phyloP scores from a whole-genome alignment of 164 flowering plant species.

The Buxus sempervirens region DNA sequence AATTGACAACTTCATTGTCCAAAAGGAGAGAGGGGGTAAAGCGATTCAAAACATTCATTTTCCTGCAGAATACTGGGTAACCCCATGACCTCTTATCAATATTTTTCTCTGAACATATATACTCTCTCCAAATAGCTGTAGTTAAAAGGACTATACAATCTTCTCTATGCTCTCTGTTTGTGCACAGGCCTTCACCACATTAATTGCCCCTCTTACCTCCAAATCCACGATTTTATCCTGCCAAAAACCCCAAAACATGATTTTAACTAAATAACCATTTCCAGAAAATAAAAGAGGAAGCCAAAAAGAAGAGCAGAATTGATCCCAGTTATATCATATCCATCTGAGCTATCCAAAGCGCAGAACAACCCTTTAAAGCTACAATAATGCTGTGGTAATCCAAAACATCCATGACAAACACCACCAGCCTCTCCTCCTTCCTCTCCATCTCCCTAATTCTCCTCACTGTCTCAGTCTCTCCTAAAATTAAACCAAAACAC shows the following conservation, averaged over 20 bases:
- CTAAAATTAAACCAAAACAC: conserved; percentile 27
- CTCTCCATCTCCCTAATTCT: conserved; percentile 40
- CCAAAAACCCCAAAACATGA: neutral
- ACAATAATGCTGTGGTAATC: conserved; percentile 58
- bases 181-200: conserved; percentile 76
- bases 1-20: neutral
- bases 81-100: conserved; percentile 73
- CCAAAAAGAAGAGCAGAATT: neutral
- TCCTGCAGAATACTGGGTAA: conserved; percentile 52
- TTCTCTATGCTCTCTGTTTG: conserved; percentile 48
- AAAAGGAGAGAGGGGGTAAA: too few relatives aligned
- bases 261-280: neutral
- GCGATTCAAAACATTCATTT: conserved; percentile 46
- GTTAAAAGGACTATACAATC: conserved; percentile 58
- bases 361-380: conserved; percentile 52
- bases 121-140: conserved; percentile 64
- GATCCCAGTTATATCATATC: conserved; percentile 45
- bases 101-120: conserved; percentile 33
- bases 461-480: conserved; percentile 36
- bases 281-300: neutral
- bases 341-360: conserved; percentile 45
- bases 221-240: conserved; percentile 52
- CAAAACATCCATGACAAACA: conserved; percentile 44
- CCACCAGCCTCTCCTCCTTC: too few relatives aligned
- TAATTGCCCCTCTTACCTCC: conserved; percentile 71